Base-by-base conservation (phyloP, 1,139 yeast species). In the Candida buenavistaensis region DNA sequence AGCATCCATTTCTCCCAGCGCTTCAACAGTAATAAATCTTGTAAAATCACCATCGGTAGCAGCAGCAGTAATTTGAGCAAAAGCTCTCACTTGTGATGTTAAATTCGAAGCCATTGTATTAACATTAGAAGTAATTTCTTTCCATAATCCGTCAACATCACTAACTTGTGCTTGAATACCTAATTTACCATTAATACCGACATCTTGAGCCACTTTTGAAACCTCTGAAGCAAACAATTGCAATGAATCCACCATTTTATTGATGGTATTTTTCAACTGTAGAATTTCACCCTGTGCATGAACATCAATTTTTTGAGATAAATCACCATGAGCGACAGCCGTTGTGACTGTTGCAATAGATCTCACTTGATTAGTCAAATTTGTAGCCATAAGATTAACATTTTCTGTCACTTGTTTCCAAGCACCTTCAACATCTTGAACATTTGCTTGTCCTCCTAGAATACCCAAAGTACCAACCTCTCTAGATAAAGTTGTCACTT, bases 21-120 rank as follows among this genome's bases (percentile, higher is more conserved):
- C 95, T 54, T 87, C 96, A 42, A 87, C 95, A 0, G 96, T 87
- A 47, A 87, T 87, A 52, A 87, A 85, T 44, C 94, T 72, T 0
- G 95, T 86, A 60, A 87, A 87, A 57, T 87, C 96, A 56, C 95
- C 95, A 63, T 87, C 95, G 2, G 95, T 86, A 4, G 95, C 96
- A 23, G 95, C 94, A 17, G 94, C 95, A 0, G 96, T 87, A 51
- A 87, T 87, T 56, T 86, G 95, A 27, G 95, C 95, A 65, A 87
- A 87, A 0, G 95, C 96, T 63, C 95, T 79, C 53, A 87, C 95
- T 64, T 87, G 96, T 1, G 95, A 82, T 0, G 96, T 87, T 56
- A 87, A 76, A 56, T 87, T 87, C 15, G 92, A 81, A 36, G 96
- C 95, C 96, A 87, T 87, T 19, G 94, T 86, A 56, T 87, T 87